Base-by-base conservation (phyloP, 768 basidiomycete species). In the Coprinopsis strossmayeri region DNA sequence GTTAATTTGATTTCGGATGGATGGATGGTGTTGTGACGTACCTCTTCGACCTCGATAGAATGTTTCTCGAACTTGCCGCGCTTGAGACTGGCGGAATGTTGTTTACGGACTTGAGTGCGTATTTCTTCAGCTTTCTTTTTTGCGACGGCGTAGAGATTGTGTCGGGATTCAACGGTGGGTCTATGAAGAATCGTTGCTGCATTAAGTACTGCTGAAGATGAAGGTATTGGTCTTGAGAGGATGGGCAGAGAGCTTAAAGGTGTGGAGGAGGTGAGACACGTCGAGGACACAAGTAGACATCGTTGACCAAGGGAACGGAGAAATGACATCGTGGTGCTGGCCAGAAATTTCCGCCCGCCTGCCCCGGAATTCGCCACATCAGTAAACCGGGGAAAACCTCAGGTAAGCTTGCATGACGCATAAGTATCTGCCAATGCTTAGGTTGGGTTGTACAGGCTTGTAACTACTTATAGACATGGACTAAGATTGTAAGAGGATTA, bases 111-210 rank as follows among this genome's bases (percentile, higher is more conserved):
- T 53, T 87, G 87, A 13, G 81, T 73, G 9, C 87, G 84, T 1
- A 80, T 73, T 11, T 88, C 87, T 61, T 92, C 90, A 1, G 86
- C 80, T 59, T 81, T 76, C 21, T 79, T 78, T 30, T 74, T 71
- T 0, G 84, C 81, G 9, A 66, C 68, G 0, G 72, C 68, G 45
- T 77, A 75, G 11, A 87, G 64, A 1, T 75, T 73, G 18, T 69
- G 70, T 12, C 84, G 77, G 0, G 83, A 77, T 37, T 91, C 88
- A 3, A 90, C 77, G 0, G 90, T 92, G 0, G 87, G 86, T 54
- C 89, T 92, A 41, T 4, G 41, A 40, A 45, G n/a, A n/a, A n/a
- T n/a, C n/a, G n/a, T n/a, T n/a, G n/a, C n/a, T n/a, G n/a, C n/a
- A n/a, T n/a, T n/a, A n/a, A n/a, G n/a, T n/a, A n/a, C n/a, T n/a